phyloP scores from a whole-genome alignment of 345 rosid genomes.

The Erysimum cheiranthoides region DNA sequence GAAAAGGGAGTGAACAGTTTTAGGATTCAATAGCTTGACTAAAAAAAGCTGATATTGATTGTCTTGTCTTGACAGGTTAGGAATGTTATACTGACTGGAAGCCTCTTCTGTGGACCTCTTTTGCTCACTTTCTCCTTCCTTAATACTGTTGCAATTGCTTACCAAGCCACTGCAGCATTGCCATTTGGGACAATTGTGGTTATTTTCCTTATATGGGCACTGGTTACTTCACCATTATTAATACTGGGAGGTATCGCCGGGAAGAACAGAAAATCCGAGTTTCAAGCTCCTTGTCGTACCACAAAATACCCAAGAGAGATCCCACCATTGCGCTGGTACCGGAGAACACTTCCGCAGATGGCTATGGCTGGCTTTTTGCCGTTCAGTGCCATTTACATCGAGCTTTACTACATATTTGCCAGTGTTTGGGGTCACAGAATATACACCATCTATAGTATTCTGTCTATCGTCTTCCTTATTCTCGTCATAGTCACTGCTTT shows the following conservation, averaged over 20 bases:
- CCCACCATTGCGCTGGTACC: slow-evolving; percentile 60
- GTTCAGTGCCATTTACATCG: slow-evolving; percentile 68
- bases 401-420: slow-evolving; percentile 68
- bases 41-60: neutral
- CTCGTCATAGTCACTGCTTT: slow-evolving; percentile 69
- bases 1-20: neutral
- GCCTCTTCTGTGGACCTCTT: slow-evolving; percentile 65
- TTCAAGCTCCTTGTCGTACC: slow-evolving; percentile 65
- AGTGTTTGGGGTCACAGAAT: slow-evolving; percentile 74
- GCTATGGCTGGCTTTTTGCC: slow-evolving; percentile 73
- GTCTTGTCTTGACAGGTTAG: slow-evolving; percentile 53
- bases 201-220: slow-evolving; percentile 63
- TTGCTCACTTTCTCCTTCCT: slow-evolving; percentile 63
- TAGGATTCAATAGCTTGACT: neutral
- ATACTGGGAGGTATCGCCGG: slow-evolving; percentile 61
- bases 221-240: slow-evolving; percentile 59
- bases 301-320: slow-evolving; percentile 64
- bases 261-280: slow-evolving; percentile 65
- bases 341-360: slow-evolving; percentile 66
- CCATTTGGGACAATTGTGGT: slow-evolving; percentile 66
- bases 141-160: slow-evolving; percentile 61
- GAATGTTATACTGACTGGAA: slow-evolving; percentile 59
- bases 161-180: slow-evolving; percentile 61
- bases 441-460: slow-evolving; percentile 65
- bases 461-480: slow-evolving; percentile 67